Base-by-base conservation (phyloP, 768 basidiomycete genomes). In the Mycena alexandri region DNA sequence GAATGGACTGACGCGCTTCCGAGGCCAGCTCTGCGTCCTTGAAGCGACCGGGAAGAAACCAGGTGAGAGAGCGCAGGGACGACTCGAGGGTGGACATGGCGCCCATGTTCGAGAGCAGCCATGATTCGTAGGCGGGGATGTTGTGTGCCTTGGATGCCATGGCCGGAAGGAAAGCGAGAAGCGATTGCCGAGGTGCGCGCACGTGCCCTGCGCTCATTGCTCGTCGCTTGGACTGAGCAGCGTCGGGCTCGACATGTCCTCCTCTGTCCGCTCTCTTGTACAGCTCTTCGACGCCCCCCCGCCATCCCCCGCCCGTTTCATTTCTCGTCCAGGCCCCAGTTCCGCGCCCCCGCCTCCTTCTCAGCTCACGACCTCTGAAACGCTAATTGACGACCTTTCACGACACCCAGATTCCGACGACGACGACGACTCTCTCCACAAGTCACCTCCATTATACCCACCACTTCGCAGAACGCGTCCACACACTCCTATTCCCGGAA, bases 11-110 rank as follows among this genome's bases (percentile, higher is more conserved):
- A 97, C 96, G 83, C 74, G 92, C 89, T 87, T 99, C 97, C 14
- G 95, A 95, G 66, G 94, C 96, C 55, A 99, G 83, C 78, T 98
- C 96, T 51, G 96, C 95, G 85, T 98, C 96, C 80, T 95, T 95
- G 87, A 99, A 98, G 70, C 96, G 87, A 67, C 96, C 96, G 48
- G 97, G 97, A 48, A 99, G 82, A 73, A 99, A 90, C 96, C 96
- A 99, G 51, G 95, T 96, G 64, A 98, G 80, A 43, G 95, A 96
- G 70, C 95, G 85, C 70, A 99, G 79, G 29, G 92, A 89, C 19
- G 93, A 94, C 79, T 99, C 97, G 72, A 98, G 80, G n/a, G 90
- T 88, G 21, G 92, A 90, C 56, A 98, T 93, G 22, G 93, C 90
- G 2, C 91, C 89, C 24, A 93, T 89, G 80, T 98, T 98, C 62